Evolutionary conservation across 2,329 filamentous ascomycete species (phyloP), one percentile per base, ranked within the genome.

Genomic region (Aspergillus sergii): DNA sequence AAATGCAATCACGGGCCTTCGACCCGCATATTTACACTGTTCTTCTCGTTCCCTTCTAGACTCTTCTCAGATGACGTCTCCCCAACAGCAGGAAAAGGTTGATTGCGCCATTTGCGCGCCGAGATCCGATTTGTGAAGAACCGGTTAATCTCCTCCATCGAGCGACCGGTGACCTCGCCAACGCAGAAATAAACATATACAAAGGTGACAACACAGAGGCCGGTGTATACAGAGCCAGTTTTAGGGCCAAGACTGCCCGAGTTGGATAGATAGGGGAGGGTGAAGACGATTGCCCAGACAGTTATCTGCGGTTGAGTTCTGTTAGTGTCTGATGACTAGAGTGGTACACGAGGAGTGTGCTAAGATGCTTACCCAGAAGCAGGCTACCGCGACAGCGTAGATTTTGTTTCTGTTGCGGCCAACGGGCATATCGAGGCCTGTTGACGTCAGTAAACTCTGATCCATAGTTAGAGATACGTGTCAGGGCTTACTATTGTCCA

Each of bases 121-220:
- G 26, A 34, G n/a, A 59, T 54, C 4, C 21, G 26, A 43, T 54
- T 28, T 7, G 54, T 39, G 12, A 59, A 59, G 48, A 59, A 59
- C 58, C 36, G 34, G 48, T 43, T 59, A 11, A 59, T 59, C 26
- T 59, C 57, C 46, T 59, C 57, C 36, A 59, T 54, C 45, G 34
- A 53, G 14, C 50, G 34, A 11, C 36, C 21, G 5, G 34, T 53
- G n/a, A 36, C 58, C 58, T 54, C 58, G 6, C 34, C 34, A n/a
- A 39, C 30, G 16, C 30, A 74, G 69, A 58, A 76, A 16, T 41
- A 36, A 30, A 32, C 30, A 53, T 51, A 59, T 14, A 9, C 28
- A 7, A 51, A 51, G 21, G 30, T 53, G n/a, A 53, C 23, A 21
- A 30, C 32, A n/a, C 57, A 59, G 21, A 59, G 45, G 1, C 34